Conservation (phyloP, 345 rosid species). For the Turnera subulata region DNA sequence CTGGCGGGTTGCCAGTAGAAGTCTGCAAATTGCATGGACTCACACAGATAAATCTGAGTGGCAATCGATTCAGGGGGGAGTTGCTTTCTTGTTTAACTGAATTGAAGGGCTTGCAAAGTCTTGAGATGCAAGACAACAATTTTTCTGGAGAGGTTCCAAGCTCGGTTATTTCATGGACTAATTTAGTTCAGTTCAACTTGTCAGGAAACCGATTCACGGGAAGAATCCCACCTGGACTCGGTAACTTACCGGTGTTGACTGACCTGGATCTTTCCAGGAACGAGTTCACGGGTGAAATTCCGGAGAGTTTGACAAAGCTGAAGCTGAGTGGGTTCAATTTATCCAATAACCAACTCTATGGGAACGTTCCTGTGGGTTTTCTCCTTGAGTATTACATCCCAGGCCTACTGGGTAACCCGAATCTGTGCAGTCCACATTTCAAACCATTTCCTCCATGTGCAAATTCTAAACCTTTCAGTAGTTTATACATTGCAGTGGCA, state of each 20-base stretch:
- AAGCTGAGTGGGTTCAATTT: conserved; percentile 52
- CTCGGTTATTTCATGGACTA: conserved; percentile 40
- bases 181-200: conserved; percentile 46
- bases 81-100: conserved; percentile 45
- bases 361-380: conserved; percentile 52
- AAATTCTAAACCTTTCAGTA: conserved; percentile 18
- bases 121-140: conserved; percentile 47
- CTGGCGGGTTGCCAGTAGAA: conserved; percentile 43
- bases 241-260: conserved; percentile 41
- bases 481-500: conserved; percentile 23
- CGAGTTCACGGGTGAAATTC: conserved; percentile 51
- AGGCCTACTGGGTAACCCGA: conserved; percentile 59
- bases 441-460: conserved; percentile 46
- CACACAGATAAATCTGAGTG: conserved; percentile 36
- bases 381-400: conserved; percentile 18
- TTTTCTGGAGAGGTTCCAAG: conserved; percentile 52
- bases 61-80: conserved; percentile 39
- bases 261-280: conserved; percentile 61
- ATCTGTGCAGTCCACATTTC: conserved; percentile 51
- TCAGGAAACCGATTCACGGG: conserved; percentile 50
- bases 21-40: conserved; percentile 38
- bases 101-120: conserved; percentile 44
- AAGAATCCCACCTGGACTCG: conserved; percentile 52
- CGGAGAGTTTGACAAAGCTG: conserved; percentile 42
- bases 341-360: conserved; percentile 48